These are phyloP conservation scores for Solanum habrochaites DNA, from an alignment of 257 asterid genomes.

Conservation along the genomic window DNA sequence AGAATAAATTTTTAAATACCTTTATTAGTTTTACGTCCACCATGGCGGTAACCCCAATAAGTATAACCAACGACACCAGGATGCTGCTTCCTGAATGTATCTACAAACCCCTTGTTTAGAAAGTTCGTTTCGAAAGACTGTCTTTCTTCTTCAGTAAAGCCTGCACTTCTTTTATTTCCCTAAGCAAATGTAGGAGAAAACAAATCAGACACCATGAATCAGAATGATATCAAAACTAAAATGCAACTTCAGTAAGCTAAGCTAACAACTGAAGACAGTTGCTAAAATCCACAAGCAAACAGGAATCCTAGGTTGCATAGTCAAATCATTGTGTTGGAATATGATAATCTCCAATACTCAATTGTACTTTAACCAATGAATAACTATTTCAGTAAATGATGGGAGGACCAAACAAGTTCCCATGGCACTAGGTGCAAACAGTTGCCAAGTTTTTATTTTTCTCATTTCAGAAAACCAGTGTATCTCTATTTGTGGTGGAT, in stretches of 20 bases:
- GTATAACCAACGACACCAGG: constrained; percentile 88
- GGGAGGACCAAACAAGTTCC: not conserved
- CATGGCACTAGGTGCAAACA: not conserved
- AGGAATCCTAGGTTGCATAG: not conserved
- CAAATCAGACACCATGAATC: not conserved
- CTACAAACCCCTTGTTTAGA: constrained; percentile 71
- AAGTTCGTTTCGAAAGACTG: constrained; percentile 64
- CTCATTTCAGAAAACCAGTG: not conserved
- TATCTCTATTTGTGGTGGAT: not conserved
- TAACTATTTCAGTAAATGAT: not conserved
- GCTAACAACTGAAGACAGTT: not conserved
- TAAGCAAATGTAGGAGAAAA: constrained; percentile 6
- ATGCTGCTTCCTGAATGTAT: constrained; percentile 90
- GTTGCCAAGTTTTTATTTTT: too few species aligned
- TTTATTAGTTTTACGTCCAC: constrained; percentile 71
- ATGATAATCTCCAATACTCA: not conserved
- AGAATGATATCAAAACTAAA: not conserved
- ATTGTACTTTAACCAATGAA: not conserved
- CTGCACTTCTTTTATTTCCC: constrained; percentile 98
- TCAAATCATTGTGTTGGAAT: not conserved
- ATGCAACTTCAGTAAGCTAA: not conserved
- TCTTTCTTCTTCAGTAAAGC: constrained; percentile 88
- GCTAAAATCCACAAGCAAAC: not conserved
- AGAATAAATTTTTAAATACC: constrained; percentile 21
- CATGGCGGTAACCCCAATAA: constrained; percentile 94